Evolutionary conservation across 495 filamentous ascomycete species (phyloP), one percentile per base, ranked within the genome.

Genomic region (Thermothielavioides terrestris): DNA sequence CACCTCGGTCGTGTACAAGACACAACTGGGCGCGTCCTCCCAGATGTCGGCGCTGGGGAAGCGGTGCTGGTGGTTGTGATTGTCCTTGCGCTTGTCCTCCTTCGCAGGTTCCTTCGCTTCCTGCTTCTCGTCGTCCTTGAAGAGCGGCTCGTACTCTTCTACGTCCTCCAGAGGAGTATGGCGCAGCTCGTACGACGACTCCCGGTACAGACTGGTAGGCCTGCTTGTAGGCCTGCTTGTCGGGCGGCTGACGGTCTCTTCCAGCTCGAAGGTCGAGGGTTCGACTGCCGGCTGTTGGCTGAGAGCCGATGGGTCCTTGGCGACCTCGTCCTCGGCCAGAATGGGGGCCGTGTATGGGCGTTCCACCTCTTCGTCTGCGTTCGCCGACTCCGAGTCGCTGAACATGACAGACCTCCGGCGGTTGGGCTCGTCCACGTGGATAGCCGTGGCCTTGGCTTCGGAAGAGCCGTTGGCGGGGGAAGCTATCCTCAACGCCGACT

Each of bases 1-100:
- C 11, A 99, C 90, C 48, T 84, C 90, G 17, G 92, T 81, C 26
- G 86, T 80, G 49, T 88, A 81, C 57, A 90, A 83, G 39, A 88
- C 72, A 68, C 86, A 91, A 67, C 84, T 86, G 4, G 92, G 92
- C 0, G 89, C 85, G 67, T 99, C 92, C 64, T 99, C 92, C 92
- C 92, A 99, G 31, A 96, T 79, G 62, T 99, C 92, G 54, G 85
- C 81, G 63, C 89, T 95, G 1, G 92, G 92, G 68, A 98, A 98
- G 39, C 84, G 79, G 41, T 87, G 86, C 61, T 79, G 77, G 51
- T 78, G 76, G 40, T 85, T 80, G 5, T 76, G n/a, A n/a, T n/a
- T 72, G 20, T 77, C 72, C 9, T 79, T 74, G 36, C 75, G 55
- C 15, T 82, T 70, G 26, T 76, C 73, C 54, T 71, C 62, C 21